These are phyloP conservation scores for Tolypocladium sp. DNA, from an alignment of 2,329 filamentous ascomycete species.

Conservation along the genomic window DNA sequence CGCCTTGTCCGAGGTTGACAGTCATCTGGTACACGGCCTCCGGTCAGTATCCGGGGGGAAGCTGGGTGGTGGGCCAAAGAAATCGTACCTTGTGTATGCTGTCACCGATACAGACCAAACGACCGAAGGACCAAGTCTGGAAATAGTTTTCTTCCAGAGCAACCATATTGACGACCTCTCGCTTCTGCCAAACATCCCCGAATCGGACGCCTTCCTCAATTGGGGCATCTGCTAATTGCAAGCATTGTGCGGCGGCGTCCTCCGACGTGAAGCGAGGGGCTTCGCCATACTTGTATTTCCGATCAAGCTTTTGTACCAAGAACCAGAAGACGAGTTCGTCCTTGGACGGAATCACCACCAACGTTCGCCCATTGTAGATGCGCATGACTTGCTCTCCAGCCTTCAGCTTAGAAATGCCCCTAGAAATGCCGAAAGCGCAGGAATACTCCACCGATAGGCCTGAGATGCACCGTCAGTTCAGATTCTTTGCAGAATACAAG, in stretches of 20 bases:
- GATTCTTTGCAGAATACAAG: too few species aligned
- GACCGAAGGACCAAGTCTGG: background rate
- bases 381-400: slow-evolving; percentile 2
- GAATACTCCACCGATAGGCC: slow-evolving; percentile 13
- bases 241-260: background rate
- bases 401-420: slow-evolving; percentile 7
- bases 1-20: slow-evolving; percentile 1
- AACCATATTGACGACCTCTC: background rate
- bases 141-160: background rate
- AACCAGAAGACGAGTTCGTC: slow-evolving; percentile 1
- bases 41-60: background rate
- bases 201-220: background rate
- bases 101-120: slow-evolving; percentile 1
- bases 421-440: slow-evolving; percentile 27
- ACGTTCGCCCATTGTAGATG: background rate
- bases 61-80: background rate
- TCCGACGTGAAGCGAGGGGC: background rate
- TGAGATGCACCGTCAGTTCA: background rate
- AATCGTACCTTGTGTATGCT: slow-evolving; percentile 1
- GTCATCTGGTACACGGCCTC: background rate
- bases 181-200: background rate
- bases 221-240: background rate
- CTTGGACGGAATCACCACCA: background rate
- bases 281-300: background rate
- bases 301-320: background rate